These are phyloP conservation scores for Phellinidium pouzarii DNA, from an alignment of 1,284 basidiomycete species.

Conservation along the genomic window DNA sequence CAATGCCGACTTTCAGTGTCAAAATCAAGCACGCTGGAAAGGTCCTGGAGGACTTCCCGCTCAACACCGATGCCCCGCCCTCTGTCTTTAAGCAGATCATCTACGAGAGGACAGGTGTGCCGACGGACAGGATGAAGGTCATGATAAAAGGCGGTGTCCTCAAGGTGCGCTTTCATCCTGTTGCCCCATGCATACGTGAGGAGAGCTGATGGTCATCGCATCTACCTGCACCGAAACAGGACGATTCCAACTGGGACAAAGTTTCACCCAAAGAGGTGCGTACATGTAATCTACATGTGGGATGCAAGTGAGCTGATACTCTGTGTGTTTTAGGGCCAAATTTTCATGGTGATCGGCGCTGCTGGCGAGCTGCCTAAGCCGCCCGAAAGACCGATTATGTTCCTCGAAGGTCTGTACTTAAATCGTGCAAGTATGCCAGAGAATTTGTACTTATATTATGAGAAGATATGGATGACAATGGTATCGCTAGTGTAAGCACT, in stretches of 20 bases:
- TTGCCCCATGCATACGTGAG: conserved; percentile 9
- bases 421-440: conserved; percentile 4
- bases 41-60: conserved; percentile 48
- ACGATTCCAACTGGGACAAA: conserved; percentile 81
- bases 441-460: conserved; percentile 15
- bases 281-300: conserved; percentile 9
- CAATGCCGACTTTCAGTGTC: conserved; percentile 62
- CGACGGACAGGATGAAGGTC: conserved; percentile 90
- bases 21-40: conserved; percentile 92
- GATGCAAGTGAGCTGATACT: not conserved
- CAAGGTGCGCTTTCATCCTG: conserved; percentile 45
- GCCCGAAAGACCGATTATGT: conserved; percentile 72
- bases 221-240: conserved; percentile 38
- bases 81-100: conserved; percentile 78
- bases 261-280: conserved; percentile 73
- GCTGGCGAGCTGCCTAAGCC: conserved; percentile 88
- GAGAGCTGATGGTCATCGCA: conserved; percentile 23
- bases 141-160: conserved; percentile 94
- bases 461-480: conserved; percentile 78
- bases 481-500: conserved; percentile 61
- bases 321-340: conserved; percentile 49
- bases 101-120: conserved; percentile 80
- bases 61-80: conserved; percentile 66
- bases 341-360: conserved; percentile 86
- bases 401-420: conserved; percentile 59